Evolutionary conservation across 768 basidiomycete genomes (phyloP).

Genomic region (Podaxis carcinomalis): DNA sequence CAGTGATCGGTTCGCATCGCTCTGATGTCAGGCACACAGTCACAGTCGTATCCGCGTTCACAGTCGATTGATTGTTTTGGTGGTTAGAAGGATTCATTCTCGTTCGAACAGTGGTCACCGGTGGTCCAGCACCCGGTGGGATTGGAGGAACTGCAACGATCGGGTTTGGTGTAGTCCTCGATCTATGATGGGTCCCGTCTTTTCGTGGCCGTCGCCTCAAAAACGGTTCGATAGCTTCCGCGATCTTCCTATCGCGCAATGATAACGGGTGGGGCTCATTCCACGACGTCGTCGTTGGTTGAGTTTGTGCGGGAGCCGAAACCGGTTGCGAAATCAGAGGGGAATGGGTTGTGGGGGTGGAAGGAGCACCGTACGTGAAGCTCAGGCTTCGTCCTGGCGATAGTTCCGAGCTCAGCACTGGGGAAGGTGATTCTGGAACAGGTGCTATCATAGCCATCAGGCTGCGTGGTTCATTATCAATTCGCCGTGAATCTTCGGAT

Average conservation of each 20-base stretch:
- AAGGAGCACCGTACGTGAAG: constrained; percentile 22
- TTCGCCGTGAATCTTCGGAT: constrained; percentile 12
- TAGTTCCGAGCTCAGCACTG: constrained; percentile 4
- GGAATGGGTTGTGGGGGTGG: constrained; percentile 6
- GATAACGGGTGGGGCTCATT: constrained; percentile 6
- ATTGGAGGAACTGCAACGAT: not conserved
- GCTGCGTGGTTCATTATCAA: constrained; percentile 20
- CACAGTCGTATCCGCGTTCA: not conserved
- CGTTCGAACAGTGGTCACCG: constrained; percentile 8
- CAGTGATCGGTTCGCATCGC: not conserved
- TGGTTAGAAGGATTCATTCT: constrained; percentile 1
- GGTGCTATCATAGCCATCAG: constrained; percentile 24
- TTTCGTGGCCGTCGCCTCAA: not conserved
- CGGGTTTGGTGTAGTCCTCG: constrained; percentile 5
- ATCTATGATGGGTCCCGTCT: not conserved
- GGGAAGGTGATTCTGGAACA: constrained; percentile 13
- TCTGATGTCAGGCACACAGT: not conserved
- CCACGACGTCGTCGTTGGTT: not conserved
- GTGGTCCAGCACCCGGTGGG: not conserved
- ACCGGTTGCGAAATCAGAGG: constrained; percentile 6
- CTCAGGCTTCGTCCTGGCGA: constrained; percentile 26
- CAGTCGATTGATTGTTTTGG: not conserved
- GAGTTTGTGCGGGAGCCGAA: constrained; percentile 10
- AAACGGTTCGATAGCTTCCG: constrained; percentile 2
- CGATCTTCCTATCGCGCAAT: constrained; percentile 2